Evolutionary conservation across 1,139 yeast species (phyloP).

Genomic region (Candida sp.): DNA sequence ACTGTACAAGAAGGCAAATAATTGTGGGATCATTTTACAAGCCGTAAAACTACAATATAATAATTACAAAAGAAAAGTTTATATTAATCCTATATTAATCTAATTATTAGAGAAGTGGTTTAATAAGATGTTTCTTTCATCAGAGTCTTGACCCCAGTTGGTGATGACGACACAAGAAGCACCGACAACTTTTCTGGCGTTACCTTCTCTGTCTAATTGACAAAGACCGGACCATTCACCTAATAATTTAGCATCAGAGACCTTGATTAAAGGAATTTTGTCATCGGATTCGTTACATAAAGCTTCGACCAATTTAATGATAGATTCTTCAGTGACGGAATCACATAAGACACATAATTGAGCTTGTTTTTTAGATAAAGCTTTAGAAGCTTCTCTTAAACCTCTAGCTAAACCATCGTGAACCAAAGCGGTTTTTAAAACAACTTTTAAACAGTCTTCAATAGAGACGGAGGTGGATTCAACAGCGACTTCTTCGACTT

Average conservation of each 20-base stretch:
- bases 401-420: constrained; percentile 99
- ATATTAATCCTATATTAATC: too few species aligned
- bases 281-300: constrained; percentile 97
- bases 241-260: constrained; percentile 98
- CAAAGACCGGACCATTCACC: constrained; percentile 99
- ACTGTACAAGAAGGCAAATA: too few species aligned
- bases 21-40: too few species aligned
- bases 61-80: too few species aligned
- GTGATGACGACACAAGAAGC: constrained; percentile 99
- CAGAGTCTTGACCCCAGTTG: constrained; percentile 99
- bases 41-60: too few species aligned
- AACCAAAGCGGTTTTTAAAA: constrained; percentile 95
- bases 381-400: constrained; percentile 99
- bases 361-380: constrained; percentile 96
- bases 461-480: constrained; percentile 89
- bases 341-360: constrained; percentile 97
- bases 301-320: constrained; percentile 98
- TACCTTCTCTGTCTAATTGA: constrained; percentile 99
- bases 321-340: constrained; percentile 97
- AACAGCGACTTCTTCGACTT: constrained; percentile 80
- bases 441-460: constrained; percentile 98
- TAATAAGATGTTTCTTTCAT: constrained; percentile 95
- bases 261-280: constrained; percentile 98
- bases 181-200: constrained; percentile 99
- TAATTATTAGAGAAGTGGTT: constrained; percentile 94